phyloP scores from a whole-genome alignment of 257 asterid species.

The Salvia rosmarinus region DNA sequence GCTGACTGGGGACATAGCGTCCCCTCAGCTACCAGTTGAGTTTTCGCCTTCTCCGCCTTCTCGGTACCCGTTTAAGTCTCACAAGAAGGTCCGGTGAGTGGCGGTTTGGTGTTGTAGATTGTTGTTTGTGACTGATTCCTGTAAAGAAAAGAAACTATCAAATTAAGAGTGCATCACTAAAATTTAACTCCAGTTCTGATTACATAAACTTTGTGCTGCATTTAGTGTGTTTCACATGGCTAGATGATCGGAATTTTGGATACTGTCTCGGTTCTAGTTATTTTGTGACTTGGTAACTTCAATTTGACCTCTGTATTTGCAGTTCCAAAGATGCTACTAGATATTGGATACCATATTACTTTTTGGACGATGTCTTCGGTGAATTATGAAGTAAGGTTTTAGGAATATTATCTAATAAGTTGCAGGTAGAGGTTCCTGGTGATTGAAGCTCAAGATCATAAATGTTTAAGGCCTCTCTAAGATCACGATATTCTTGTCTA shows the following conservation, averaged over 20 bases:
- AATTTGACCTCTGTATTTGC: background rate
- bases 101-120: slow-evolving; percentile 41
- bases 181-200: slow-evolving; percentile 22
- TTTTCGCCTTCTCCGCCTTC: slow-evolving; percentile 80
- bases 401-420: background rate
- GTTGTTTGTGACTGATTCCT: slow-evolving; percentile 35
- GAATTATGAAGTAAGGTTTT: no score
- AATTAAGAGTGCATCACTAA: slow-evolving; percentile 30
- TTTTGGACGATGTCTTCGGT: no score
- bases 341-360: background rate
- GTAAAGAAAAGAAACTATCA: slow-evolving; percentile 40
- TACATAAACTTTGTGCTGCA: background rate
- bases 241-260: no score
- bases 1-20: slow-evolving; percentile 67
- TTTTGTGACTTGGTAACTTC: background rate
- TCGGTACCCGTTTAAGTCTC: slow-evolving; percentile 61
- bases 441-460: background rate
- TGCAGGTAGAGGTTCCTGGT: background rate
- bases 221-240: slow-evolving; percentile 10
- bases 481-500: background rate
- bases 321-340: background rate
- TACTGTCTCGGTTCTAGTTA: background rate
- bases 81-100: slow-evolving; percentile 72
- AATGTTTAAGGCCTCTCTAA: background rate
- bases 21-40: slow-evolving; percentile 84